Percentiles rank a stretch among this genome's conserved stretches.
phyloP scores from a whole-genome alignment of 768 basidiomycete species.

The Dioszegia aurantiaca region DNA sequence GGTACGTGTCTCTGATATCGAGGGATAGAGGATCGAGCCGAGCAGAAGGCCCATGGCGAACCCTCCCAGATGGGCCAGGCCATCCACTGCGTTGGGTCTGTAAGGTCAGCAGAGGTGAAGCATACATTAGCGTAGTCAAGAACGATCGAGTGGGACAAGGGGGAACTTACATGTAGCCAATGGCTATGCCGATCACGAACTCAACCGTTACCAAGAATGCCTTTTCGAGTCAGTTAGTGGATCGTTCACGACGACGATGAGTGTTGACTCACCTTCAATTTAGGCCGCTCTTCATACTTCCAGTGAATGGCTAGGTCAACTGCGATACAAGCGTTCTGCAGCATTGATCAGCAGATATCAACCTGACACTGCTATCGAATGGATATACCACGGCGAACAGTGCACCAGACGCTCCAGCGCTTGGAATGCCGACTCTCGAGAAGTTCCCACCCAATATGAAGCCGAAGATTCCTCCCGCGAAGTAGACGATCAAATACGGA shows the following conservation, averaged over 20 bases:
- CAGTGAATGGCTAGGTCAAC: constrained; percentile 90
- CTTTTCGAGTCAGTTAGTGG: constrained; percentile 53
- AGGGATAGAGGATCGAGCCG: constrained; percentile 80
- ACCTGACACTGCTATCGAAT: not conserved
- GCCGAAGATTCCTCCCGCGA: constrained; percentile 91
- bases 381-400: constrained; percentile 72
- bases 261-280: constrained; percentile 63
- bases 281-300: constrained; percentile 79
- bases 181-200: constrained; percentile 75
- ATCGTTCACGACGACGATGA: not conserved
- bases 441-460: constrained; percentile 85
- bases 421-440: constrained; percentile 78
- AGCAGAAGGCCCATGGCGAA: constrained; percentile 61
- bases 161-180: constrained; percentile 56
- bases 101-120: not conserved
- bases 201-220: constrained; percentile 81
- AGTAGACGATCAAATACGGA: constrained; percentile 76
- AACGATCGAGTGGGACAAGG: too few relatives aligned
- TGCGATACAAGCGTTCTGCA: constrained; percentile 54
- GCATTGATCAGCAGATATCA: constrained; percentile 12
- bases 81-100: constrained; percentile 69
- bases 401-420: constrained; percentile 87
- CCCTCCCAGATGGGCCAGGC: constrained; percentile 81
- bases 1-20: constrained; percentile 74
- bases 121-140: too few relatives aligned